phyloP scores from a whole-genome alignment of 768 basidiomycete species.

The Stropharia rugosoannulata region DNA sequence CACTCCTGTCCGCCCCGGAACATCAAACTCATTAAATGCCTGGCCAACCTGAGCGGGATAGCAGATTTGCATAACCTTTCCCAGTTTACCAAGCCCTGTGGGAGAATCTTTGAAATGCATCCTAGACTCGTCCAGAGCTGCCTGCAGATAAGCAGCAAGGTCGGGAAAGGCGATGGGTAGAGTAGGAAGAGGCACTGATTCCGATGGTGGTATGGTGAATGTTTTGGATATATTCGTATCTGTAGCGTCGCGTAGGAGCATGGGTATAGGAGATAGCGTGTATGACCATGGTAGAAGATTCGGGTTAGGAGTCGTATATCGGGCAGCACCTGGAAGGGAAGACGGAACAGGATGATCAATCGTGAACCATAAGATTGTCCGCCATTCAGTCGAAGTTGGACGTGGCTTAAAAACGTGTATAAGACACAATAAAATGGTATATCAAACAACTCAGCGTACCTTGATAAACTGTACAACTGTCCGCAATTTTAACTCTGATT shows the following conservation, averaged over 20 bases:
- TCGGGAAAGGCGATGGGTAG: conserved; percentile 77
- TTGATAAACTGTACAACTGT: conserved; percentile 80
- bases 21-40: conserved; percentile 27
- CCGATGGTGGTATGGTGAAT: conserved; percentile 67
- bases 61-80: conserved; percentile 65
- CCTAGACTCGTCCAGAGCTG: conserved; percentile 68
- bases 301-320: conserved; percentile 58
- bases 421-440: background rate
- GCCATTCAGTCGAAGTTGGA: conserved; percentile 61
- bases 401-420: conserved; percentile 44
- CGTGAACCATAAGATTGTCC: conserved; percentile 74
- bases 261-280: conserved; percentile 54
- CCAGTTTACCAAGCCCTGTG: conserved; percentile 62
- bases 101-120: conserved; percentile 55
- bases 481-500: conserved; percentile 59
- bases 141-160: conserved; percentile 73
- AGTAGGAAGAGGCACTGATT: conserved; percentile 59
- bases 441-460: conserved; percentile 36
- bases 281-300: conserved; percentile 74
- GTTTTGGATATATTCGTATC: conserved; percentile 66
- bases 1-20: conserved; percentile 39
- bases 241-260: conserved; percentile 60
- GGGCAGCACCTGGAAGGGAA: conserved; percentile 39
- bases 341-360: conserved; percentile 66
- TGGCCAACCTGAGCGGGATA: conserved; percentile 47